phyloP scores from a whole-genome alignment of 2,329 filamentous ascomycete species.

The Dothideomycetes sp. region DNA sequence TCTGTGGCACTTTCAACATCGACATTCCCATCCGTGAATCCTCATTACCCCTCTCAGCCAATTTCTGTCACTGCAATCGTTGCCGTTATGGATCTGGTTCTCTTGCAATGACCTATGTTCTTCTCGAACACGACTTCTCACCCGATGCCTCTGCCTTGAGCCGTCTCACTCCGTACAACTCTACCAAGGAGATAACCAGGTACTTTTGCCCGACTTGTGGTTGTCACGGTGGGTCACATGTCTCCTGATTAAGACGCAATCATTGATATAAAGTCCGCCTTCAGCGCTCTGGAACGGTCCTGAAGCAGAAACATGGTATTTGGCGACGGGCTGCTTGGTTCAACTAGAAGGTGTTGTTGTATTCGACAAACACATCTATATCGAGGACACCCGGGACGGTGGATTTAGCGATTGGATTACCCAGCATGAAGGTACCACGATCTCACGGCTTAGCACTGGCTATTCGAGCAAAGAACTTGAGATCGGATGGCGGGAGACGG shows the following conservation, averaged over 20 bases:
- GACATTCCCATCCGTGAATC: not conserved
- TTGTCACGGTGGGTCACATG: too few species aligned
- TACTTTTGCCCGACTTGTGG: conserved; percentile 43
- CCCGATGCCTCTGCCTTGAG: not conserved
- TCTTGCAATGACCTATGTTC: conserved; percentile 31
- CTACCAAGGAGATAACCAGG: conserved; percentile 15
- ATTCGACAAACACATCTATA: conserved; percentile 20
- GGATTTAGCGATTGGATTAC: conserved; percentile 25
- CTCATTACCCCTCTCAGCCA: conserved; percentile 1
- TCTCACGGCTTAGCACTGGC: too few species aligned
- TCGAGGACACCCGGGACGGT: conserved; percentile 26
- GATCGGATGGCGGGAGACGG: not conserved
- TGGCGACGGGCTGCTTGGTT: conserved; percentile 22
- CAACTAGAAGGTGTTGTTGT: conserved; percentile 19
- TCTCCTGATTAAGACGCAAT: too few species aligned
- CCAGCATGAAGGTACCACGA: conserved; percentile 15
- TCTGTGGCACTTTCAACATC: conserved; percentile 3
- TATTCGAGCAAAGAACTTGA: too few species aligned
- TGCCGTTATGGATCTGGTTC: conserved; percentile 1
- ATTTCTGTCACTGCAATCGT: conserved; percentile 4
- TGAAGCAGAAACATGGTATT: conserved; percentile 14
- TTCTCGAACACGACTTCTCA: conserved; percentile 7
- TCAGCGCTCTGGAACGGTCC: conserved; percentile 9
- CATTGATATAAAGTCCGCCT: too few species aligned
- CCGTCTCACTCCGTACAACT: not conserved